Evolutionary conservation across 352 stramenopile species (phyloP).

Genomic region (Phytophthora chlamydospora): DNA sequence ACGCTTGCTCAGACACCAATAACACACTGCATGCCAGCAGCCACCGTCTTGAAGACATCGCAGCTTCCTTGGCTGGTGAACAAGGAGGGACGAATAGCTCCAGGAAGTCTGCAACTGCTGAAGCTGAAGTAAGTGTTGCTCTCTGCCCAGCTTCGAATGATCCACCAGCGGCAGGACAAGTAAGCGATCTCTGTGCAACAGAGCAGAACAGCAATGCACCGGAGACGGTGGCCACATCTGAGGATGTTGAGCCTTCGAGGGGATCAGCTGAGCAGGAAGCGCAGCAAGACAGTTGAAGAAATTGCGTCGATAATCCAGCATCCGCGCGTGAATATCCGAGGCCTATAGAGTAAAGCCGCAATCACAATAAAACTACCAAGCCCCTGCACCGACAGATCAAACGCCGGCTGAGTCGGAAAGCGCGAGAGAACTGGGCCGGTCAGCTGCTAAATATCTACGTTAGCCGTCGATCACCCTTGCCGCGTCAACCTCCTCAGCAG

Average conservation of each 20-base stretch:
- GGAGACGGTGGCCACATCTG: neutral
- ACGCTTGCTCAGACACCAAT: neutral
- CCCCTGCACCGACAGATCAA: neutral
- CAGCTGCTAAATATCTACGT: constrained; percentile 44
- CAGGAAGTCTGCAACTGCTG: neutral
- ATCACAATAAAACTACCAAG: neutral
- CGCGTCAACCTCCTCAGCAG: constrained; percentile 14
- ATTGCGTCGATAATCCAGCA: neutral
- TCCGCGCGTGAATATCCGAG: neutral
- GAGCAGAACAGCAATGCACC: neutral
- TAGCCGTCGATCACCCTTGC: constrained; percentile 34
- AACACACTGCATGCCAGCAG: neutral
- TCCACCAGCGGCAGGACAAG: neutral
- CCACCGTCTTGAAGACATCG: neutral
- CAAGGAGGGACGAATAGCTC: neutral
- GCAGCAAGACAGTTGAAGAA: neutral
- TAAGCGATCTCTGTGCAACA: neutral
- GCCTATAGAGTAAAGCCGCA: neutral
- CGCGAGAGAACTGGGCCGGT: constrained; percentile 18
- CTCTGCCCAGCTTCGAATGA: neutral
- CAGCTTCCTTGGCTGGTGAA: neutral
- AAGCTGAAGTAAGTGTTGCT: neutral
- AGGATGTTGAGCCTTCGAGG: neutral
- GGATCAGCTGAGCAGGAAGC: neutral
- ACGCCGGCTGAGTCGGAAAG: neutral